Evolutionary conservation across 305 asterid genomes (phyloP), one percentile per base, ranked within the genome.

Genomic region (Euphrasia arctica): DNA sequence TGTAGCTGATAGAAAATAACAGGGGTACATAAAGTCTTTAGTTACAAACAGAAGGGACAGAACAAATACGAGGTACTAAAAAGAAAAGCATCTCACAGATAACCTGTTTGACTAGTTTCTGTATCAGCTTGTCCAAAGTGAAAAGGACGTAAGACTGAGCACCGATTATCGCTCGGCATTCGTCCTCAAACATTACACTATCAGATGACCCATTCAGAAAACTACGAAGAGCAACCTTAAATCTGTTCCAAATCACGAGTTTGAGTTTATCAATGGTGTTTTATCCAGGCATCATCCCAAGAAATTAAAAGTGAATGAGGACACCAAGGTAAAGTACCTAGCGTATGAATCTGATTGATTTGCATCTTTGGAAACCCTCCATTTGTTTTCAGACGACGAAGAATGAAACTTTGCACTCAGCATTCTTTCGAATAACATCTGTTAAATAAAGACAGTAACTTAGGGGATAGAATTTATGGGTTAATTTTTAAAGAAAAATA

Each of bases 61-160:
- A 13, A 50, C 14, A 50, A 50, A 4, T 50, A 5, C 7, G 3
- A 13, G 4, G 25, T 13, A 50, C 22, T 14, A 9, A 28, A 27
- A 49, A 65, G 50, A 12, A 67, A 57, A 27, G 28, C 39, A 43
- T 42, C 12, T 11, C 9, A 14, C 45, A 72, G 64, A 62, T 54
- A 68, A 89, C 99, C 95, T 83, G 99, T 73, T 91, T 91, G 74
- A 91, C 84, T 73, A 91, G 81, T 81, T 87, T 94, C 68, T 77
- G 90, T 73, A 94, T 91, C 79, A 94, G 90, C 81, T 94, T 94
- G 88, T 91, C 99, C 70, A 94, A 73, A 18, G 97, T 94, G 75
- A 87, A 89, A 71, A 94, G 96, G 69, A 80, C 71, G 78, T 82
- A 95, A 34, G 99, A 87, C 62, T 87, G 97, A 77, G 95, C 78